Evolutionary conservation across 2,329 filamentous ascomycete species (phyloP).

Genomic region (Aspergillus fumigatiaffinis): DNA sequence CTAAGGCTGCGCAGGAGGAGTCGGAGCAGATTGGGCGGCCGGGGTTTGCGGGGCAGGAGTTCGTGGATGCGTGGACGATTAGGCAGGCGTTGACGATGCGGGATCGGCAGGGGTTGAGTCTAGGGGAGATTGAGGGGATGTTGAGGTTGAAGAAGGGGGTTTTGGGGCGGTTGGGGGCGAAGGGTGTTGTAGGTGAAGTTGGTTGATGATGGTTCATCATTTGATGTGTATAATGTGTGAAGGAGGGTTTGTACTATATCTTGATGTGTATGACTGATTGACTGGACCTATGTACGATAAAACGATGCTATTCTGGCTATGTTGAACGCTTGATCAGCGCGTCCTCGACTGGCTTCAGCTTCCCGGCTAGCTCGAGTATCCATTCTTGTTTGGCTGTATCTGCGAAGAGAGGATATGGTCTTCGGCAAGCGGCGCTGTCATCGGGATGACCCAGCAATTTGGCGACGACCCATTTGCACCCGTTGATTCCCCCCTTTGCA

Average conservation of each 20-base stretch:
- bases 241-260: not conserved
- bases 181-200: slow-evolving; percentile 28
- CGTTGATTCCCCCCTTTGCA: slow-evolving; percentile 57
- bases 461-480: slow-evolving; percentile 58
- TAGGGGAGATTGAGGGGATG: no score
- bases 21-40: no score
- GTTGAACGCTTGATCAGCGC: not conserved
- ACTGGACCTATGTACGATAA: not conserved
- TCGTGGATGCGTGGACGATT: no score
- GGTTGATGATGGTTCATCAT: slow-evolving; percentile 1
- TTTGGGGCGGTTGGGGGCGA: slow-evolving; percentile 36
- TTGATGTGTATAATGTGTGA: not conserved
- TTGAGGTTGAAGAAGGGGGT: slow-evolving; percentile 13
- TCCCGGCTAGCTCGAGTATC: not conserved
- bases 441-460: slow-evolving; percentile 52
- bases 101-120: no score
- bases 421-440: slow-evolving; percentile 49
- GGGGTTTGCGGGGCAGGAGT: no score
- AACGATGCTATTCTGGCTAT: not conserved
- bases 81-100: no score
- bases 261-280: not conserved
- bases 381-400: slow-evolving; percentile 40
- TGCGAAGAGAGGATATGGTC: slow-evolving; percentile 51
- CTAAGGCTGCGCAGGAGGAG: no score
- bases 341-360: not conserved